A percentile compares a stretch with the other conserved stretches of the same genome.
Evolutionary conservation across 495 filamentous ascomycete species (phyloP).

Genomic region (Penicillium verhagenii): DNA sequence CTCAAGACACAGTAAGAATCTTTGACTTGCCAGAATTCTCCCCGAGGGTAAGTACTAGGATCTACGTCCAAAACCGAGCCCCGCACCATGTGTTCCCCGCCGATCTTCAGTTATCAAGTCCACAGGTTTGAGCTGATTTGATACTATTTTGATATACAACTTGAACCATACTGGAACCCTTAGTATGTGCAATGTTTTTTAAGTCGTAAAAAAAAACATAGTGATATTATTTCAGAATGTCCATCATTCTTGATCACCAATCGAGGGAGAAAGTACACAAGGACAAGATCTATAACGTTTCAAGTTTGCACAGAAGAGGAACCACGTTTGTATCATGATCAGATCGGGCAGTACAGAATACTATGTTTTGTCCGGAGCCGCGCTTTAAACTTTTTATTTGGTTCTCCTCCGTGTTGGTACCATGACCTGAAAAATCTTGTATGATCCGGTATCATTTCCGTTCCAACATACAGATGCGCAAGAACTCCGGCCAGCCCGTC

Average conservation of each 20-base stretch:
- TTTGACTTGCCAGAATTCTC: too few relatives aligned
- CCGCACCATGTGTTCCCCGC: neutral
- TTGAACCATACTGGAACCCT: too few relatives aligned
- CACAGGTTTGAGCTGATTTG: neutral
- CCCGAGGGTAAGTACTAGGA: too few relatives aligned
- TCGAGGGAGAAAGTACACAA: conserved; percentile 2
- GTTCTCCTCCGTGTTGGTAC: conserved; percentile 31
- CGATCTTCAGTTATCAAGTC: neutral
- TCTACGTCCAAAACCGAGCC: neutral
- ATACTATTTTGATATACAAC: too few relatives aligned
- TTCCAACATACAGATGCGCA: conserved; percentile 35
- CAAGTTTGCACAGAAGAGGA: conserved; percentile 25
- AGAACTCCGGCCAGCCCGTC: conserved; percentile 32
- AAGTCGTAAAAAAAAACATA: conserved; percentile 1
- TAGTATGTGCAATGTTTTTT: too few relatives aligned
- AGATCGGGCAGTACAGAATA: conserved; percentile 30
- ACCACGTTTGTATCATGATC: conserved; percentile 34
- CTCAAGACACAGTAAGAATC: too few relatives aligned
- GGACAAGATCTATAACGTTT: neutral
- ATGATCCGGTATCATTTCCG: conserved; percentile 44
- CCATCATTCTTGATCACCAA: neutral
- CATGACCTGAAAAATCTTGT: conserved; percentile 39
- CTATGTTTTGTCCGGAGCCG: conserved; percentile 27
- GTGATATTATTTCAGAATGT: conserved; percentile 8
- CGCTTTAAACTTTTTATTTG: conserved; percentile 39